phyloP scores from a whole-genome alignment of 495 filamentous ascomycete genomes.

The Aspergillus baeticus region DNA sequence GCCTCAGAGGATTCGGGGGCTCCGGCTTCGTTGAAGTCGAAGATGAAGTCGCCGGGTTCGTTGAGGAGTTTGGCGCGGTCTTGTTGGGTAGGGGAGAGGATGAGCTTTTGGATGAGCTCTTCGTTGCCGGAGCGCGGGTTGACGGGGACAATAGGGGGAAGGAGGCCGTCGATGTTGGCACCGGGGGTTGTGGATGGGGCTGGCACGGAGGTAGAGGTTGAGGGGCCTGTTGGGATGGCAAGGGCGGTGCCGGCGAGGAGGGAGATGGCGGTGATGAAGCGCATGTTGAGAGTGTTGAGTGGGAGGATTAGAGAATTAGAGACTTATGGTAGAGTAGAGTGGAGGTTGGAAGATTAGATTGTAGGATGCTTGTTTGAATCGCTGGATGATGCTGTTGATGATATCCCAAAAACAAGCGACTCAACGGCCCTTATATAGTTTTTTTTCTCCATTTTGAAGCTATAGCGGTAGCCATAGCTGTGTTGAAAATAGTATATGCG shows the following conservation, averaged over 20 bases:
- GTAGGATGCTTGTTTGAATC: no score
- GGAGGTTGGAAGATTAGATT: no score
- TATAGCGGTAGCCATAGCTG: no score
- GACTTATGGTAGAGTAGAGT: no score
- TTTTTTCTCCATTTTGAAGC: no score
- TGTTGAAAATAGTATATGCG: no score
- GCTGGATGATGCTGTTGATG: no score
- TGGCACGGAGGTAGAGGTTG: slow-evolving; percentile 42
- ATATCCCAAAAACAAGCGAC: no score
- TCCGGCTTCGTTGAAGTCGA: slow-evolving; percentile 6
- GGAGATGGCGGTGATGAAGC: slow-evolving; percentile 5
- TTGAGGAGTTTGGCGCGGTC: slow-evolving; percentile 10
- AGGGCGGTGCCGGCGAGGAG: slow-evolving; percentile 45
- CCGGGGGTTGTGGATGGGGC: slow-evolving; percentile 32
- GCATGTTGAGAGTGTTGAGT: background rate
- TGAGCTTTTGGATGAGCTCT: slow-evolving; percentile 3
- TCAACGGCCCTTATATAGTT: no score
- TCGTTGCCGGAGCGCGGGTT: slow-evolving; percentile 9
- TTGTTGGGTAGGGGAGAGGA: slow-evolving; percentile 4
- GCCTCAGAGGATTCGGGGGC: background rate
- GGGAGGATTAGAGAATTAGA: no score
- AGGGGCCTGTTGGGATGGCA: slow-evolving; percentile 51
- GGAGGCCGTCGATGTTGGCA: background rate
- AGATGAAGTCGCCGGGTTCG: slow-evolving; percentile 14
- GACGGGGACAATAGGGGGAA: slow-evolving; percentile 9